phyloP scores from a whole-genome alignment of 306 rosid species.

The Citrullus amarus region DNA sequence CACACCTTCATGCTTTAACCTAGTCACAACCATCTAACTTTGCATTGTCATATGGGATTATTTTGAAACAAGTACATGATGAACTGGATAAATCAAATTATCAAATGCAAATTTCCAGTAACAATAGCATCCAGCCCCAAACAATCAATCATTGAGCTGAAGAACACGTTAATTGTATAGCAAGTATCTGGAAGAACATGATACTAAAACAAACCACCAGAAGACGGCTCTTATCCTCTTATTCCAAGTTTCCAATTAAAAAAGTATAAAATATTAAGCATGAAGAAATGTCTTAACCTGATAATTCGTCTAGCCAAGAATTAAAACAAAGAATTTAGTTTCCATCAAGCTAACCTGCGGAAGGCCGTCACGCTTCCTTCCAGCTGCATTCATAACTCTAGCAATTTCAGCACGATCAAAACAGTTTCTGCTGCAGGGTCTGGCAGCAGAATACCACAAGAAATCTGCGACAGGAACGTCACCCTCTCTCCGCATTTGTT shows the following conservation, averaged over 20 bases:
- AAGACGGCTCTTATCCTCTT: too few species aligned
- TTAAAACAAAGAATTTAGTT: not conserved
- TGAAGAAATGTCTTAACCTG: not conserved
- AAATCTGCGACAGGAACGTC: slow-evolving; percentile 94
- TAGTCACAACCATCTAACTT: not conserved
- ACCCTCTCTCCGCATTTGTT: slow-evolving; percentile 74
- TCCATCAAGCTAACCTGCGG: slow-evolving; percentile 54
- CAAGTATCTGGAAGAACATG: not conserved
- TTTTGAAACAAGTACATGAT: not conserved
- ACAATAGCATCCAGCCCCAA: not conserved
- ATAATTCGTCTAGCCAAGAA: not conserved
- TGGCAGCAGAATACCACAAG: slow-evolving; percentile 95
- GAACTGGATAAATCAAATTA: not conserved
- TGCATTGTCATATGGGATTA: not conserved
- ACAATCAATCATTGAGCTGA: not conserved
- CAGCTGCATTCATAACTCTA: slow-evolving; percentile 98
- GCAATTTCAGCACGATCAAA: slow-evolving; percentile 97
- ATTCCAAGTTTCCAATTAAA: not conserved
- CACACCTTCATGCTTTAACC: not conserved
- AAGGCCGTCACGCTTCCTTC: slow-evolving; percentile 83
- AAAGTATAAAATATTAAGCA: not conserved
- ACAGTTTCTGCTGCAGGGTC: slow-evolving; percentile 85
- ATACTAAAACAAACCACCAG: not conserved
- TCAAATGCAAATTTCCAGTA: not conserved
- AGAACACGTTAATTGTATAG: not conserved